These are phyloP conservation scores for Cryptosporidium sp. DNA, from an alignment of 169 alveolate species.

Conservation along the genomic window DNA sequence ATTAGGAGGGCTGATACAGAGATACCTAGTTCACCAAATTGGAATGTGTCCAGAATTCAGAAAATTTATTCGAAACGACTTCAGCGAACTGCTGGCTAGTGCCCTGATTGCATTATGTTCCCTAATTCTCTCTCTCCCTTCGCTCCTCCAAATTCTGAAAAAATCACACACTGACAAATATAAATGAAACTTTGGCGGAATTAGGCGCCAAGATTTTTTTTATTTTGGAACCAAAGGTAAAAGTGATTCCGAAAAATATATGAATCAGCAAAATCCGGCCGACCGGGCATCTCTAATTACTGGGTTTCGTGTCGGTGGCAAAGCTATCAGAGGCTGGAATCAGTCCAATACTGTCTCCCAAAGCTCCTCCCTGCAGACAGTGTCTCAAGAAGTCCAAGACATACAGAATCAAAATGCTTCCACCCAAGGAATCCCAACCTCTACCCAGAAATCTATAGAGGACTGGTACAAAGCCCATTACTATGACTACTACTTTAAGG, in stretches of 20 bases:
- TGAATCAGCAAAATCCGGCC: slow-evolving; percentile 20
- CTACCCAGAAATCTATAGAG: slow-evolving; percentile 29
- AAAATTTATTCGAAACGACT: background rate
- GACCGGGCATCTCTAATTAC: slow-evolving; percentile 50
- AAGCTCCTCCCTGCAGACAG: background rate
- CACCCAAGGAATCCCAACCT: background rate
- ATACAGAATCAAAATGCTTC: background rate
- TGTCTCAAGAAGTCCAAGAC: background rate
- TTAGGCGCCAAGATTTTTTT: slow-evolving; percentile 5
- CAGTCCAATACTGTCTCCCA: background rate
- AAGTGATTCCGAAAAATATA: background rate
- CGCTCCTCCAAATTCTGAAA: background rate
- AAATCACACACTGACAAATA: slow-evolving; percentile 4
- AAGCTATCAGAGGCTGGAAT: slow-evolving; percentile 52
- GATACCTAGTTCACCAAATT: background rate
- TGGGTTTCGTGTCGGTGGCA: slow-evolving; percentile 46
- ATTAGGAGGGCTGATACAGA: slow-evolving; percentile 44
- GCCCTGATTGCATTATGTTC: slow-evolving; percentile 3
- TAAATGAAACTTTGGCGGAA: slow-evolving; percentile 3
- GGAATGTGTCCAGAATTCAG: background rate
- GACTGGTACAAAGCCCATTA: slow-evolving; percentile 73
- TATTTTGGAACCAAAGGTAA: background rate
- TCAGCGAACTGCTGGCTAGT: background rate
- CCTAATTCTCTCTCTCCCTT: background rate
- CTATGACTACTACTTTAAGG: slow-evolving; percentile 42